Evolutionary conservation across 176 grass and related monocot species (phyloP), one percentile per base, ranked within the genome.

Genomic region (Hordeum vulgare): DNA sequence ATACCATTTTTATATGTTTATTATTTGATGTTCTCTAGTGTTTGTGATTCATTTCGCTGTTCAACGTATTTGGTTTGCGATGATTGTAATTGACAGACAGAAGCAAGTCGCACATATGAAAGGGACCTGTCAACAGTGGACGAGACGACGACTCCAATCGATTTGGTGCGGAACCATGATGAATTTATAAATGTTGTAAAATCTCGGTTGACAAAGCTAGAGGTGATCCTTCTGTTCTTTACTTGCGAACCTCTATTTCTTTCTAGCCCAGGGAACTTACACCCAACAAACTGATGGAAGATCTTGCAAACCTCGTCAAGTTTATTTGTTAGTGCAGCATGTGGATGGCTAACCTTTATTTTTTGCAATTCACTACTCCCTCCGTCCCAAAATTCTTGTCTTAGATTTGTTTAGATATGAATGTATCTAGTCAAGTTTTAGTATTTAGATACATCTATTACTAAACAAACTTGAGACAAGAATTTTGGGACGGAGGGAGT

Each of bases 191-290:
- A 94, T 87, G 62, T 81, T 87, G 57, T 96, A 71, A 98, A 98
- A 94, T 94, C 91, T 90, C 96, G 96, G 73, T 65, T 98, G 49
- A 98, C 91, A 64, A 98, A 96, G 64, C 81, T 98, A 53, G 90
- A 98, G 93, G 96, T 98, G 59, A 79, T 33, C 23, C 31, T 76
- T 82, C 80, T 75, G 51, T 27, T 81, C 66, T 84, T 64, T 67
- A 49, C 41, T 77, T 65, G 35, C 0, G 5, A 58, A 61, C 44
- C 28, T 64, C 5, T 71, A 71, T 79, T 83, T 86, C 66, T 83
- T 79, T 65, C 58, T 45, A 40, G 11, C 61, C 44, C 45, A 24
- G 44, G 47, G n/a, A 23, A n/a, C 77, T n/a, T 83, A 64, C 47
- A 34, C 54, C 33, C 35, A 60, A 60, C 24, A 86, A 66, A 37